Evolutionary conservation across 768 basidiomycete genomes (phyloP).

Genomic region (Lactarius psammicola): DNA sequence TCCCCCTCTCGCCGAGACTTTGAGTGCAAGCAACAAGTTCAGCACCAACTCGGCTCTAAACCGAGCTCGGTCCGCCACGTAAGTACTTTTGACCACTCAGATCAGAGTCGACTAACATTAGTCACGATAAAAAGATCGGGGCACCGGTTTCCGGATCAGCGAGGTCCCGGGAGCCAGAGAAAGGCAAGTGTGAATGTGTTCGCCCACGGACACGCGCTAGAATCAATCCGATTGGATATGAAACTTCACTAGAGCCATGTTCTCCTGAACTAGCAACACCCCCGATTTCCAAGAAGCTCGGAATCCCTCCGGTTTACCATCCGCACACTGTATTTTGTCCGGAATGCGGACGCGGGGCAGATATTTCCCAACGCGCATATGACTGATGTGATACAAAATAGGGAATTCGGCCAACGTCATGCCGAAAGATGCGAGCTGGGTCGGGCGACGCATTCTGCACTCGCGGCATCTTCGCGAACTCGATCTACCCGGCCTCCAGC

Average conservation of each 20-base stretch:
- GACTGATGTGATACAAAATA: neutral
- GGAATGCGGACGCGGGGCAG: neutral
- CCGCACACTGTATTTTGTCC: neutral
- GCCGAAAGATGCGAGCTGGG: neutral
- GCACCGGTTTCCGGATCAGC: neutral
- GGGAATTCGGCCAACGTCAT: neutral
- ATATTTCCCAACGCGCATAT: neutral
- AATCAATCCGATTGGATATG: neutral
- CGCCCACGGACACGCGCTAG: neutral
- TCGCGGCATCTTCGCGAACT: neutral
- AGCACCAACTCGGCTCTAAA: neutral
- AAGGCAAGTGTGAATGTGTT: neutral
- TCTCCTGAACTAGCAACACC: neutral
- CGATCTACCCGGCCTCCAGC: neutral
- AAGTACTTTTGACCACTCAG: neutral
- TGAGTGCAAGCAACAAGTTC: neutral
- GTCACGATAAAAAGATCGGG: neutral
- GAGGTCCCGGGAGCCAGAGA: neutral
- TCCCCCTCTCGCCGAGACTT: neutral
- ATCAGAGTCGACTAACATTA: neutral
- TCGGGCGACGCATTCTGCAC: neutral
- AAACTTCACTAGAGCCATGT: neutral
- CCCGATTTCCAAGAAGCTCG: neutral
- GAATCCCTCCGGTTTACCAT: neutral
- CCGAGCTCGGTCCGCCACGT: neutral